Base-by-base conservation (phyloP, 805 yeast species). In the Candida succiphila region DNA sequence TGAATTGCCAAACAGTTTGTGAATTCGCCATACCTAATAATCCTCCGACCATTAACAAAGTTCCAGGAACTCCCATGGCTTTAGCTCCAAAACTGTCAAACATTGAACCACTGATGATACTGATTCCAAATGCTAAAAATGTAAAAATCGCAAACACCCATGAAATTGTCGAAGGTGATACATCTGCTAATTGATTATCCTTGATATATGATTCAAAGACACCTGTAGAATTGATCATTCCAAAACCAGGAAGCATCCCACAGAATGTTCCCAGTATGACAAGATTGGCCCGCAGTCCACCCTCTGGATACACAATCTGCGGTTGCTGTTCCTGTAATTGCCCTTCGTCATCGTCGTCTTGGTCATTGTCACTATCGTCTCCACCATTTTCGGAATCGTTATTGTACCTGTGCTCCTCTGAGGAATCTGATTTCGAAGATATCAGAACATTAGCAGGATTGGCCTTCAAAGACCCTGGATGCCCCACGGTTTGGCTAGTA, bases 91-190 rank as follows among this genome's bases (percentile, higher is more conserved):
- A 59, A 20, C 53, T 49, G 36, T 69, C 76, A 42, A 69, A 67
- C 14, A 66, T 49, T 3, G 61, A 27, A 10, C 32, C 57, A 2
- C 76, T 75, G 5, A 65, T 59, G 27, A 68, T 48, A 29, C 61
- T 52, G 6, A 60, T 46, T 7, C 66, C 57, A 50, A 36, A 77
- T 37, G 39, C 68, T 61, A 43, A 63, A 46, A 55, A 68, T 4
- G 54, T 35, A 31, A 37, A 72, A 22, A 79, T 52, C 1, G 86
- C 75, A 46, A 81, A 82, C 37, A 81, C 70, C 92, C 89, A 82
- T 1, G 84, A 73, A 4, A 78, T 61, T 3, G 71, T 51, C 16
- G 77, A 61, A 13, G 73, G 60, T 13, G 67, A 50, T 17, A 63
- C 51, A 23, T 61, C 41, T 6, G 48, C 46, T 36, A 81, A 58